Base-by-base conservation (phyloP, 2,329 filamentous ascomycete species). In the Paraconiothyrium sp. region DNA sequence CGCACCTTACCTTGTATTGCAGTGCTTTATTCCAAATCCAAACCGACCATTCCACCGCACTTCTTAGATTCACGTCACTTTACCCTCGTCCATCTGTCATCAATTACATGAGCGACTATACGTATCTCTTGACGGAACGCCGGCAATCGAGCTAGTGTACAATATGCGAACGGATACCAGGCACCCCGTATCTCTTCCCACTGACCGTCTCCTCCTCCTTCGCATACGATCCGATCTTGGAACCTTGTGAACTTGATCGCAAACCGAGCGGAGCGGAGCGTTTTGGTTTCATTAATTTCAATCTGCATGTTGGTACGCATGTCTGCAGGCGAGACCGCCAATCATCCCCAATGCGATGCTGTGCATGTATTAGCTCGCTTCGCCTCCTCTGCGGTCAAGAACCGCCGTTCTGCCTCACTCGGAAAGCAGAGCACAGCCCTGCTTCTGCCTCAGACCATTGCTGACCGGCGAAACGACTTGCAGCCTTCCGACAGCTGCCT, bases 321-420 rank as follows among this genome's bases (percentile, higher is more conserved):
- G 20, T 10, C 20, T 46, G 43, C 43, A 46, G 43, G 43, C 43
- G 43, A 24, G 2, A 46, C 43, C 20, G 43, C n/a, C 24, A 24
- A 48, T 32, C 46, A 11, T 16, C 10, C 24, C 24, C 24, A 48
- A 48, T 30, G 24, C 24, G 30, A 48, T 32, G 24, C 34, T 22
- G 46, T 48, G 46, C 46, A 48, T 48, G 11, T 20, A 46, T 46
- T 24, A 46, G 46, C 46, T 48, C 46, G 46, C 46, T 48, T 48
- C 46, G 46, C 46, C 46, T 48, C 46, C 4, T 32, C 24, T 22
- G 46, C 24, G 46, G 46, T 16, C 46, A 32, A 16, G 11, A 7
- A 32, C 4, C 46, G 27, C 46, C 5, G 8, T 27, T 22, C 14
- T 46, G 43, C 43, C 43, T 46, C 22, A 11, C 5, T n/a, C n/a